phyloP scores from a whole-genome alignment of 495 filamentous ascomycete genomes.

The Aspergillus avenaceus region DNA sequence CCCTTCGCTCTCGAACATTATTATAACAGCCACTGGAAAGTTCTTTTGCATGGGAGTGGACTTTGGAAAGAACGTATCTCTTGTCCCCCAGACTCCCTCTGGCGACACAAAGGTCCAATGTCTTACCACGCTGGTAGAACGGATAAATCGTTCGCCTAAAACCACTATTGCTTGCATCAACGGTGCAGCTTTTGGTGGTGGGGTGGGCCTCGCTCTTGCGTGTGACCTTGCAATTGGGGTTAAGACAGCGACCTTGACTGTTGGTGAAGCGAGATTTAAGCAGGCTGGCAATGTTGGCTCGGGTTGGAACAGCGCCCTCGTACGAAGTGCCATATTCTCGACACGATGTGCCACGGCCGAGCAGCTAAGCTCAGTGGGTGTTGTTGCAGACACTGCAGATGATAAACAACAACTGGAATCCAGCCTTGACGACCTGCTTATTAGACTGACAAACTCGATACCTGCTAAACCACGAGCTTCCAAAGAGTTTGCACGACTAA shows the following conservation, averaged over 20 bases:
- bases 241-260: slow-evolving; percentile 19
- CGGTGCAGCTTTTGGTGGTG: slow-evolving; percentile 36
- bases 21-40: slow-evolving; percentile 28
- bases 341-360: slow-evolving; percentile 18
- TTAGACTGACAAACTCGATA: slow-evolving; percentile 9
- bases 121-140: slow-evolving; percentile 23
- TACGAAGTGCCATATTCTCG: slow-evolving; percentile 29
- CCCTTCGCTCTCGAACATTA: slow-evolving; percentile 22
- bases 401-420: background rate
- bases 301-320: slow-evolving; percentile 24
- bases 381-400: slow-evolving; percentile 15
- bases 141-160: slow-evolving; percentile 29
- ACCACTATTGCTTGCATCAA: slow-evolving; percentile 33
- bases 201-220: slow-evolving; percentile 33
- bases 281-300: background rate
- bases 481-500: slow-evolving; percentile 19
- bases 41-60: slow-evolving; percentile 46
- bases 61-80: slow-evolving; percentile 16
- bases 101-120: slow-evolving; percentile 19
- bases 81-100: slow-evolving; percentile 10
- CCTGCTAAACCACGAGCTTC: slow-evolving; percentile 22
- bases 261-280: slow-evolving; percentile 28
- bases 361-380: slow-evolving; percentile 19
- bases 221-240: slow-evolving; percentile 30
- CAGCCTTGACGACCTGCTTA: slow-evolving; percentile 9